Percentiles rank a stretch among this genome's conserved stretches.
Conservation (phyloP, 768 basidiomycete genomes). For the Lanmaoa rubissima region DNA sequence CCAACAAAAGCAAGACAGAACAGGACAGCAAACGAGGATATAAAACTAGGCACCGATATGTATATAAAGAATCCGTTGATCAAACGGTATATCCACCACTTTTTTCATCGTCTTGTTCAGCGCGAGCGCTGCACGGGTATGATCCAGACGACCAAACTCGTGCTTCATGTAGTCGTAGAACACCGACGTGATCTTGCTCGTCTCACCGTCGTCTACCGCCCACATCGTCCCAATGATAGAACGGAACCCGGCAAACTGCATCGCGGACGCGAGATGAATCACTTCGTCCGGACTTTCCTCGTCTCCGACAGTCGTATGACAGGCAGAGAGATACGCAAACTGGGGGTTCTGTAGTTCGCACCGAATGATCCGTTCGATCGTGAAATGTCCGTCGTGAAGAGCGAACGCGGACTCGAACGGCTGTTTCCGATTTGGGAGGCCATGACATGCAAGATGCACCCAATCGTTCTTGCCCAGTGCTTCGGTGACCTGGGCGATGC, state of each 20-base stretch:
- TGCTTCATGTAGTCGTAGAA: constrained; percentile 12
- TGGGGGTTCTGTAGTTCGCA: neutral
- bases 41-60: constrained; percentile 12
- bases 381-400: constrained; percentile 4
- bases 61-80: constrained; percentile 15
- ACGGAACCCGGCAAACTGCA: neutral
- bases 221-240: constrained; percentile 12
- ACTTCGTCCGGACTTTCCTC: constrained; percentile 22
- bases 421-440: neutral
- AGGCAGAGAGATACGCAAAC: constrained; percentile 19
- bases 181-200: neutral
- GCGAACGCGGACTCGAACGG: constrained; percentile 20
- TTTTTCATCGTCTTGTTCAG: constrained; percentile 6
- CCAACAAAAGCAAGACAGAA: too few species aligned
- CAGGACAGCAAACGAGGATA: neutral
- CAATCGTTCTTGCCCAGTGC: constrained; percentile 4
- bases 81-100: neutral
- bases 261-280: constrained; percentile 10
- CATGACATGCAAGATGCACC: constrained; percentile 28
- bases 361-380: constrained; percentile 4
- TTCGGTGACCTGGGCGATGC: neutral
- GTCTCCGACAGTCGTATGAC: constrained; percentile 22
- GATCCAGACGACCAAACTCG: neutral
- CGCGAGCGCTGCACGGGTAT: constrained; percentile 3
- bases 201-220: constrained; percentile 10